These are phyloP conservation scores for Apostasia shenzhenica DNA, from an alignment of 106 monocot species.

Conservation along the genomic window DNA sequence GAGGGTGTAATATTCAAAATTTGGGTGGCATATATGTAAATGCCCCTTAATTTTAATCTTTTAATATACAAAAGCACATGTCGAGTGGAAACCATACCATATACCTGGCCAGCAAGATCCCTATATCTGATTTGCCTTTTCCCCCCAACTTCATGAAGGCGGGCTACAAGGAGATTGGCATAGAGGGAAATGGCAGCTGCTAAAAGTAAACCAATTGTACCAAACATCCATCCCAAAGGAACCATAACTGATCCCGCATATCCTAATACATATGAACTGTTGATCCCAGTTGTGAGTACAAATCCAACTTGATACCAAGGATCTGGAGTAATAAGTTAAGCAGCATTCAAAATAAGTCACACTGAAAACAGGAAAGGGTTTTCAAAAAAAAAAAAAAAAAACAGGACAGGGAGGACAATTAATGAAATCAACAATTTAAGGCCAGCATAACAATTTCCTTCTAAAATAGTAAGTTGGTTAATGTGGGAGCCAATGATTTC, in stretches of 20 bases:
- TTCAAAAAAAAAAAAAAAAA: neutral
- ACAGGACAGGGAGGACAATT: neutral
- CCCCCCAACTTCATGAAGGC: conserved; percentile 79
- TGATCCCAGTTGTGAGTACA: conserved; percentile 73
- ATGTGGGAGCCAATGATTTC: neutral
- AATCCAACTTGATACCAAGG: conserved; percentile 92
- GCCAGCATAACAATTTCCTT: neutral
- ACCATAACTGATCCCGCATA: conserved; percentile 87
- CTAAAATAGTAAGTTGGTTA: neutral
- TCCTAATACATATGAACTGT: conserved; percentile 89
- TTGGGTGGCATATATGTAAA: no score
- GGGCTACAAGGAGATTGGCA: conserved; percentile 67
- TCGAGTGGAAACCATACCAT: conserved; percentile 33
- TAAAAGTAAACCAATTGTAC: conserved; percentile 51
- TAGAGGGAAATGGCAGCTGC: conserved; percentile 73
- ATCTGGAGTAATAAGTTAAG: conserved; percentile 31
- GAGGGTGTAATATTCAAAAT: no score
- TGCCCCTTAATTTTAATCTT: no score
- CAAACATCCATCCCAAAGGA: conserved; percentile 64
- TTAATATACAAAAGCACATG: no score
- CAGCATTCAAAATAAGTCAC: neutral
- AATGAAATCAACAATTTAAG: neutral
- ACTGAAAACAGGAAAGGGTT: neutral
- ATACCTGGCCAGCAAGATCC: conserved; percentile 86
- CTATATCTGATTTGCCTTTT: conserved; percentile 87